Percentiles rank a stretch among this genome's conserved stretches.
phyloP scores from a whole-genome alignment of 2,329 filamentous ascomycete species.

The Lomentospora prolificans region DNA sequence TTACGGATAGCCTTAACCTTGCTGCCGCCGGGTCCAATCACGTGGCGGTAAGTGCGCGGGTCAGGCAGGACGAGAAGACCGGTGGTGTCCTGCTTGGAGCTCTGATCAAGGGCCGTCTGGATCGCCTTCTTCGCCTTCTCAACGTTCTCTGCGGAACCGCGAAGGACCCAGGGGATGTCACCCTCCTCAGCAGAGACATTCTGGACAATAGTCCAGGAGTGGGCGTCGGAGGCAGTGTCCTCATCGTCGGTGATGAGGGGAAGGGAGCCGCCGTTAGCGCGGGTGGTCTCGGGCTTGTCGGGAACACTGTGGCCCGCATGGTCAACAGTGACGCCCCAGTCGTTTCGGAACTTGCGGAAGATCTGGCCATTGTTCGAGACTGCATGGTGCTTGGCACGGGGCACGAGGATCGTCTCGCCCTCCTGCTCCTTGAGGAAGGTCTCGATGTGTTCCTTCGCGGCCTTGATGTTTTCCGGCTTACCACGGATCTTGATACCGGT shows the following conservation, averaged over 20 bases:
- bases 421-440: constrained; percentile 75
- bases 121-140: constrained; percentile 72
- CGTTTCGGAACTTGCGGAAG: constrained; percentile 81
- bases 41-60: constrained; percentile 76
- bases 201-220: constrained; percentile 79
- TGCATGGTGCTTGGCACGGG: constrained; percentile 70
- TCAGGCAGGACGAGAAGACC: constrained; percentile 89
- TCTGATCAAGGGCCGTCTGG: constrained; percentile 61
- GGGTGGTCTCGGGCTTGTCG: constrained; percentile 49
- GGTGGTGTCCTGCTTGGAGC: constrained; percentile 58
- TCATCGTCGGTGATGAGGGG: constrained; percentile 91
- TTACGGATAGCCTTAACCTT: constrained; percentile 91
- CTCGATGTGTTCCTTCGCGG: constrained; percentile 78
- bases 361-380: constrained; percentile 85
- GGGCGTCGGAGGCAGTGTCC: constrained; percentile 50
- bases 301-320: constrained; percentile 76
- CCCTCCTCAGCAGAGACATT: constrained; percentile 49
- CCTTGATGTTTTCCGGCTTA: constrained; percentile 65
- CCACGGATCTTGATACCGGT: constrained; percentile 83
- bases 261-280: constrained; percentile 52
- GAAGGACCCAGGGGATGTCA: constrained; percentile 83
- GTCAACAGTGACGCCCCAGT: constrained; percentile 83
- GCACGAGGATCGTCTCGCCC: constrained; percentile 78
- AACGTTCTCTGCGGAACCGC: constrained; percentile 67
- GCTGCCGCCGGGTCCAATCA: constrained; percentile 80